Evolutionary conservation across 139 green algal species (phyloP).

Genomic region (Chlamydomonas incerta): DNA sequence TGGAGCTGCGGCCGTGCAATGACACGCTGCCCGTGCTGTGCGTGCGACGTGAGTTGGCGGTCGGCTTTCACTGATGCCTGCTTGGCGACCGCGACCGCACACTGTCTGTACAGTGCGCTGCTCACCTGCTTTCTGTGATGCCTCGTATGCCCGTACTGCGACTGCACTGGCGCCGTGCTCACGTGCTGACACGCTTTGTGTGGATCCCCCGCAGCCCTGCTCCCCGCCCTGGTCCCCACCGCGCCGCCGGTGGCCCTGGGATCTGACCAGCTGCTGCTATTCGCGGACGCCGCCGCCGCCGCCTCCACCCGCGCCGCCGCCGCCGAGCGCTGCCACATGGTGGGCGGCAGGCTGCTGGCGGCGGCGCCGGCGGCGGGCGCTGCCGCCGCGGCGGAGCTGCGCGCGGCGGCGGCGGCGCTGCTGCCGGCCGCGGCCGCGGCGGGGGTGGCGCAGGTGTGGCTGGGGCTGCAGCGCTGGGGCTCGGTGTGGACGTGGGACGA

Average conservation of each 20-base stretch:
- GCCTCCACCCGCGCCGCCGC: not conserved
- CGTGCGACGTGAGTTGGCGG: constrained; percentile 1
- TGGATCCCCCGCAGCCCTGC: not conserved
- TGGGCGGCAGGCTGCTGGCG: constrained; percentile 5
- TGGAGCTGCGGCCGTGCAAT: not conserved
- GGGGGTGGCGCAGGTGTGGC: constrained; percentile 7
- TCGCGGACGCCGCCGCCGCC: not conserved
- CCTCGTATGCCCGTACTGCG: no score
- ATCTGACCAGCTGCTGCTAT: constrained; percentile 18
- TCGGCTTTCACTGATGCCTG: no score
- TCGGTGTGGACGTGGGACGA: constrained; percentile 15
- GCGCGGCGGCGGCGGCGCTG: not conserved
- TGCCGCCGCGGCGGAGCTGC: not conserved
- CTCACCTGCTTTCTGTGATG: no score
- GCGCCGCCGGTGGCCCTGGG: not conserved
- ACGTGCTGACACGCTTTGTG: no score
- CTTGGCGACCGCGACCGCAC: not conserved
- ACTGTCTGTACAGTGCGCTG: no score
- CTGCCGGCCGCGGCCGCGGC: not conserved
- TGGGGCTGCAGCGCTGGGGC: not conserved
- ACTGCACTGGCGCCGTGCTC: no score
- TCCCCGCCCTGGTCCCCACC: not conserved
- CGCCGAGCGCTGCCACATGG: not conserved
- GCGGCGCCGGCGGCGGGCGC: not conserved
- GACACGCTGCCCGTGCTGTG: constrained; percentile 13